These are phyloP conservation scores for Theobroma cacao DNA, from an alignment of 345 rosid species.

Conservation along the genomic window DNA sequence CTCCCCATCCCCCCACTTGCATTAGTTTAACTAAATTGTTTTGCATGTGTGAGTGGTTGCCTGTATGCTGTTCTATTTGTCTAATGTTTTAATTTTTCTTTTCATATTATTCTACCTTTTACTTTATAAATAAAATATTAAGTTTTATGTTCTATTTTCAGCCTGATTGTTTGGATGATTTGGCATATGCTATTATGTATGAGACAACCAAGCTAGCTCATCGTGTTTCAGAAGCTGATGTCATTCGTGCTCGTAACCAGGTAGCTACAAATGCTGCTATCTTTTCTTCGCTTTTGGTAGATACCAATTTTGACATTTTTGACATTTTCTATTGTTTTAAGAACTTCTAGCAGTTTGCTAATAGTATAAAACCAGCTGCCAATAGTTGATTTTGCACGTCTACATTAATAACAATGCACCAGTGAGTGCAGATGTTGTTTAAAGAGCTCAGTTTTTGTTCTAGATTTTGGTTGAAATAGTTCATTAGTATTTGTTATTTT, in stretches of 20 bases:
- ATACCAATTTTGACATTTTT: background rate
- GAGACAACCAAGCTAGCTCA: slow-evolving; percentile 77
- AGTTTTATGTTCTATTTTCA: slow-evolving; percentile 28
- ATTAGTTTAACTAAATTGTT: background rate
- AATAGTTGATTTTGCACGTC: background rate
- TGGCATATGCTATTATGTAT: slow-evolving; percentile 93
- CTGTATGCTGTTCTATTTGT: background rate
- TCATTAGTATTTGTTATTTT: background rate
- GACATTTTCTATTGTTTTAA: background rate
- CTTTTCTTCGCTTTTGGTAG: background rate
- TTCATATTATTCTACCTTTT: background rate
- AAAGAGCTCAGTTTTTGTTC: background rate
- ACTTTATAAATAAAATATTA: background rate
- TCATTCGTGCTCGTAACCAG: slow-evolving; percentile 96
- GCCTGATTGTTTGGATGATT: slow-evolving; percentile 88
- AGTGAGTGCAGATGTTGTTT: background rate
- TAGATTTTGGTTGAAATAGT: background rate
- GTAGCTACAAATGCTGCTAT: slow-evolving; percentile 29
- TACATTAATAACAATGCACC: background rate
- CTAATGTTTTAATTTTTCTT: background rate
- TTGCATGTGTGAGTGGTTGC: background rate
- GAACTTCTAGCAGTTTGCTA: background rate
- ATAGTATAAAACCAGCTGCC: background rate
- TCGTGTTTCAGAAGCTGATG: slow-evolving; percentile 96
- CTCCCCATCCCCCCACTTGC: background rate